phyloP scores from a whole-genome alignment of 192 early-diverging fungal species.

The Dispira simplex region DNA sequence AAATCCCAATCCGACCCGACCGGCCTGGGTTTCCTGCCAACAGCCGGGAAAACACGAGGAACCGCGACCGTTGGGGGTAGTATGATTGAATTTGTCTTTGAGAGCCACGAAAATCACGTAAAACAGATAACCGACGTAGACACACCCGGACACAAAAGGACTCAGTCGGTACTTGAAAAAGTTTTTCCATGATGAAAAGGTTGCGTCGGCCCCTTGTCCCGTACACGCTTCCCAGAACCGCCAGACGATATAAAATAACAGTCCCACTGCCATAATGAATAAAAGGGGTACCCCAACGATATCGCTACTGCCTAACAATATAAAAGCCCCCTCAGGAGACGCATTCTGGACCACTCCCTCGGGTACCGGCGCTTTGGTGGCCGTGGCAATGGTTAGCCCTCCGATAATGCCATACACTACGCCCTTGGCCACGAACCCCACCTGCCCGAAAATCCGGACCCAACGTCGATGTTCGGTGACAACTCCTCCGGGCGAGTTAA shows the following conservation, averaged over 20 bases:
- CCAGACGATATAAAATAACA: conserved; percentile 29
- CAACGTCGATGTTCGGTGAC: conserved; percentile 5
- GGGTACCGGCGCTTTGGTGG: conserved; percentile 15
- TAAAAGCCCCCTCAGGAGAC: conserved; percentile 29
- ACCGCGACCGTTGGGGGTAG: too few relatives aligned
- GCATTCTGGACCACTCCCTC: conserved; percentile 19
- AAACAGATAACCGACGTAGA: conserved; percentile 24
- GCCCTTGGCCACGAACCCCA: conserved; percentile 35
- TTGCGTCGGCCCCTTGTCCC: conserved; percentile 25
- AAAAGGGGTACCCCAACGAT: conserved; percentile 20
- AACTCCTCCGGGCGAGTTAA: conserved; percentile 15
- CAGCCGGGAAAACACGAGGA: conserved; percentile 20
- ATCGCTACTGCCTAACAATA: conserved; percentile 19
- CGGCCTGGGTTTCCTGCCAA: conserved; percentile 17
- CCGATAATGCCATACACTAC: conserved; percentile 31
- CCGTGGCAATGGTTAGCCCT: conserved; percentile 24
- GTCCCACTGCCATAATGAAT: conserved; percentile 21
- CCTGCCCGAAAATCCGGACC: conserved; percentile 21
- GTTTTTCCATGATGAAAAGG: conserved; percentile 18
- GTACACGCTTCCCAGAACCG: conserved; percentile 28
- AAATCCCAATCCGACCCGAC: conserved; percentile 15
- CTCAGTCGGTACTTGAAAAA: conserved; percentile 27
- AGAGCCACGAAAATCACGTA: conserved; percentile 20
- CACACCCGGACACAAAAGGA: conserved; percentile 25
- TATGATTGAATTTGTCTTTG: conserved; percentile 1